Conservation (phyloP, 1,284 basidiomycete species). For the Malassezia globosa region DNA sequence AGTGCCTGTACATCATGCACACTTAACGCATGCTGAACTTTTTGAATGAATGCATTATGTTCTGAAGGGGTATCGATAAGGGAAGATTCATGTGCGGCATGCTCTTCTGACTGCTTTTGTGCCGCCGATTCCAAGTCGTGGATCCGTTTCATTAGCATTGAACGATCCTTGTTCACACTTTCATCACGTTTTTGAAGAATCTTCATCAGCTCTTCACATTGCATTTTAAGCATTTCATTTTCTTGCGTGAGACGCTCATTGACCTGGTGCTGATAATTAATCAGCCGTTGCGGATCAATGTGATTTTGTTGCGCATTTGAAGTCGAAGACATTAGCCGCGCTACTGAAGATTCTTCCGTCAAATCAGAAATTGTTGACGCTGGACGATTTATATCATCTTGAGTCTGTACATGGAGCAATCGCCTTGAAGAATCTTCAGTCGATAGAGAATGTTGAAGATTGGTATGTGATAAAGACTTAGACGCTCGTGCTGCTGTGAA, state of each 20-base stretch:
- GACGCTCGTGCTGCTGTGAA: not conserved
- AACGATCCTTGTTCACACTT: not conserved
- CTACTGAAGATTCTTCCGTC: not conserved
- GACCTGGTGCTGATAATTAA: slow-evolving; percentile 15
- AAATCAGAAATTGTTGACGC: not conserved
- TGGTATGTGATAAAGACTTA: not conserved
- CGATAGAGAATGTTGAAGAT: not conserved
- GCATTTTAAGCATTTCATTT: slow-evolving; percentile 15
- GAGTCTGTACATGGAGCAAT: not conserved
- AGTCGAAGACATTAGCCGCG: not conserved
- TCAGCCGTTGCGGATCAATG: slow-evolving; percentile 10
- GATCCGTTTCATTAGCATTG: not conserved
- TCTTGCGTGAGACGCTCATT: slow-evolving; percentile 12
- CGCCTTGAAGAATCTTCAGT: not conserved
- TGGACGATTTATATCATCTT: not conserved
- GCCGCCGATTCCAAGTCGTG: slow-evolving; percentile 1
- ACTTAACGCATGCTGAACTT: not conserved
- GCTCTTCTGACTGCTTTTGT: not conserved
- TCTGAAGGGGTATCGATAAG: not conserved
- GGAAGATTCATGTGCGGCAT: not conserved
- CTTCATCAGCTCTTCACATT: slow-evolving; percentile 8
- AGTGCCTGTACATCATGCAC: not conserved
- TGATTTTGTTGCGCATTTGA: slow-evolving; percentile 1
- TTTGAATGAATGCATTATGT: not conserved
- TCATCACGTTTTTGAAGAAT: slow-evolving; percentile 1